Base-by-base conservation (phyloP, 495 filamentous ascomycete species). In the Trichodelitschia bisporula region DNA sequence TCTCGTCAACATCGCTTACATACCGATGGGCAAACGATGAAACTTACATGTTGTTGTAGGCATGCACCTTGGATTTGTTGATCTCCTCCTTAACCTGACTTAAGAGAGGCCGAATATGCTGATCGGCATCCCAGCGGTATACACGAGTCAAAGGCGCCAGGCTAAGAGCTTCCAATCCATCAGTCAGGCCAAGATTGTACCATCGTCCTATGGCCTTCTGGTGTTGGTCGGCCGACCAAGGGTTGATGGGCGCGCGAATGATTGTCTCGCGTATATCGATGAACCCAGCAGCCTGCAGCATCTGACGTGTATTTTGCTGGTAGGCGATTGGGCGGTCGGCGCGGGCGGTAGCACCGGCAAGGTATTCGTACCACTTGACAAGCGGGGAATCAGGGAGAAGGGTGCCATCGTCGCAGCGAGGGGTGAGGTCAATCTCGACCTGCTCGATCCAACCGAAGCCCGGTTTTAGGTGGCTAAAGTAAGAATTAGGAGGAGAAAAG, bases 371-470 rank as follows among this genome's bases (percentile, higher is more conserved):
- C 83, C 82, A 92, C 37, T 62, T 50, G 36, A 40, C 49, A 31
- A 67, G 53, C 19, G 46, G 50, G 32, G 51, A 63, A 28, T 57
- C 53, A 33, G 42, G 35, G 24, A 64, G 49, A 42, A 68, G 34
- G 46, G 44, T 64, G n/a, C 64, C 60, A 40, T 80, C 72, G 33
- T 84, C 76, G 36, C 68, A 76, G 16, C 68, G 72, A n/a, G 77
- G 78, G 15, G 62, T 53, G 29, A 75, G 67, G 46, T 95, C 80
- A 19, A 95, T 76, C 45, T 95, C 84, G n/a, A 91, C 67, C 32
- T 92, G 82, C 49, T 95, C 84, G 28, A 92, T 56, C 50, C 64
- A 69, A 8, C 77, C 82, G 33, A 47, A 53, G 3, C 73, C 69
- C 6, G 83, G 78, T 36, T 64, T 72, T n/a, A 92, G 62, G 40